Evolutionary conservation across 2,329 filamentous ascomycete species (phyloP).

Genomic region (Alternaria incomplexa): DNA sequence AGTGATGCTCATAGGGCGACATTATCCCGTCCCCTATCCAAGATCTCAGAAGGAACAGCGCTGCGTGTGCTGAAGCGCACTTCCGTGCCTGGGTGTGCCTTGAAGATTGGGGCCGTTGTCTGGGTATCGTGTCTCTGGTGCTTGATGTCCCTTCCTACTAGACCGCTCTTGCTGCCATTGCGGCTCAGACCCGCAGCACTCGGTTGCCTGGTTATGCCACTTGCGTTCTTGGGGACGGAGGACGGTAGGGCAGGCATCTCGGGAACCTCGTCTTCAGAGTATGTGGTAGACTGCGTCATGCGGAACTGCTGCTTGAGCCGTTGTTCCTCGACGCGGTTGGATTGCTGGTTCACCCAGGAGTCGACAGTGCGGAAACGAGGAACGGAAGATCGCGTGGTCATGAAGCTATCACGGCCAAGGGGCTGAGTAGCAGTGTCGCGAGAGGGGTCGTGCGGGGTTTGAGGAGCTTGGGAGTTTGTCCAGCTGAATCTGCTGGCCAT

Average conservation of each 20-base stretch:
- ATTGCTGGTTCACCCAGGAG: slow-evolving; percentile 50
- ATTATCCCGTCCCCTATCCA: slow-evolving; percentile 40
- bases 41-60: slow-evolving; percentile 47
- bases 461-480: slow-evolving; percentile 50
- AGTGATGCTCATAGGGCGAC: slow-evolving; percentile 19
- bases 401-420: slow-evolving; percentile 43
- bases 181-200: slow-evolving; percentile 15
- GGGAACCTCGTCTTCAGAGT: slow-evolving; percentile 21
- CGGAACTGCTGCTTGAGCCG: slow-evolving; percentile 45
- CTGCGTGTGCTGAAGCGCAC: slow-evolving; percentile 48
- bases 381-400: slow-evolving; percentile 45
- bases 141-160: slow-evolving; percentile 41
- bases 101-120: slow-evolving; percentile 51
- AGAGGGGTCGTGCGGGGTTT: slow-evolving; percentile 44
- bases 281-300: slow-evolving; percentile 38
- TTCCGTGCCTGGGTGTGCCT: slow-evolving; percentile 49
- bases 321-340: slow-evolving; percentile 45
- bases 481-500: slow-evolving; percentile 47
- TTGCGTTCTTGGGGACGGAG: slow-evolving; percentile 36
- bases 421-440: slow-evolving; percentile 34
- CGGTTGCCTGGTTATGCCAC: slow-evolving; percentile 4
- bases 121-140: slow-evolving; percentile 45
- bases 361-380: slow-evolving; percentile 51
- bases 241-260: slow-evolving; percentile 20
- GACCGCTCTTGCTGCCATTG: slow-evolving; percentile 19